Base-by-base conservation (phyloP, 805 yeast genomes). In the Isabelozyma heimii region DNA sequence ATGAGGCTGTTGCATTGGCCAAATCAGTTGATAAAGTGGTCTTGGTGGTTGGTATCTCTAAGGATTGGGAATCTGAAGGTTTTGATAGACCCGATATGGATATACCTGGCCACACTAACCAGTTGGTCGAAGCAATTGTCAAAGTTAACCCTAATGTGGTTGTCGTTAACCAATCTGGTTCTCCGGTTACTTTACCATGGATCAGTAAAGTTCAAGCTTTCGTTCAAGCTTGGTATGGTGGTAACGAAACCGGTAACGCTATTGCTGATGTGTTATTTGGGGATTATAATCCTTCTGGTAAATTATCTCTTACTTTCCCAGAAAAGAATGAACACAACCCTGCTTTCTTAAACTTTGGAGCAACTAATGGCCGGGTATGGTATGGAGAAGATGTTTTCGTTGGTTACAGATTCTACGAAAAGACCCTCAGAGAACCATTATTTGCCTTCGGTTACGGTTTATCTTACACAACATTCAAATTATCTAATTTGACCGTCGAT, bases 331-430 rank as follows among this genome's bases (percentile, higher is more conserved):
- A 77, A 54, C 85, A 83, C 62, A 81, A 77, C 52, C 87, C 87
- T 10, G 74, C 85, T 0, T 82, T 61, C 62, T 63, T 80, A 57
- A 80, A 75, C 64, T 81, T 68, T 67, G 66, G 68, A 28, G 68
- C 83, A 8, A 77, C 76, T 57, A 72, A 73, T 57, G 86, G 87
- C 41, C 65, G 76, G 46, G 80, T 76, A 30, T 57, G 77, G 47
- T 84, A 84, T 55, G 87, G 88, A 50, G 89, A 84, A 61, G 87
- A 83, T 58, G 78, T 84, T 42, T 83, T 72, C 60, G 80, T 83
- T 46, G 89, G 88, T 16, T 83, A 84, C 69, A 69, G 82, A 50
- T 81, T 66, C 67, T 84, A 80, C 62, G 87, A 84, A 57, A 78
- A 77, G 62, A 59, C 68, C 37, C 72, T 76, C 52, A 66, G 62